Conservation (phyloP, 202 grass and related monocot species). For the Brachypodium distachyon region DNA sequence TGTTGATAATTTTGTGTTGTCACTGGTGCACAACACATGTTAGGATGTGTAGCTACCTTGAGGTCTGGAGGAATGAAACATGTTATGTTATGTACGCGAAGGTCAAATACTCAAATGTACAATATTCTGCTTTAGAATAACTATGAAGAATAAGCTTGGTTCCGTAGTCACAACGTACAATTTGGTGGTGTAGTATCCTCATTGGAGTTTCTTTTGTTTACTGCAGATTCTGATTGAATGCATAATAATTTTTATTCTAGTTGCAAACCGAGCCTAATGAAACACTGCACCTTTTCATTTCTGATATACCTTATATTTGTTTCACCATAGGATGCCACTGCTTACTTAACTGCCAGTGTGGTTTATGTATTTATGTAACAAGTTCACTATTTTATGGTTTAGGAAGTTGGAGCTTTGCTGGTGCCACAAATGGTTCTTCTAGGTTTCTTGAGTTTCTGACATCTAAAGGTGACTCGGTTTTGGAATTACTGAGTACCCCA, state of each 20-base stretch:
- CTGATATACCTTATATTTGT: not conserved
- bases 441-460: constrained; percentile 81
- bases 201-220: not conserved
- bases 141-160: not conserved
- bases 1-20: not conserved
- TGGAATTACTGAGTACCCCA: constrained; percentile 84
- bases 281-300: not conserved
- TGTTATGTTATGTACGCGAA: too few relatives aligned
- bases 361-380: constrained; percentile 11
- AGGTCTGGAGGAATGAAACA: constrained; percentile 5
- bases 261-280: not conserved
- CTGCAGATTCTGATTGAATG: not conserved
- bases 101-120: too few relatives aligned
- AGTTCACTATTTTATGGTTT: constrained; percentile 21
- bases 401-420: constrained; percentile 88
- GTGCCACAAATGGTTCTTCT: constrained; percentile 71
- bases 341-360: not conserved
- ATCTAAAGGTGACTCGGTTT: constrained; percentile 70
- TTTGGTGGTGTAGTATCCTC: not conserved
- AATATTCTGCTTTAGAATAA: too few relatives aligned
- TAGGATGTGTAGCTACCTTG: not conserved
- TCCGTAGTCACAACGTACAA: not conserved
- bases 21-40: not conserved
- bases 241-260: not conserved
- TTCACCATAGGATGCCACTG: not conserved